phyloP scores from a whole-genome alignment of 23 red algal species.

The Gracilariopsis chorda region DNA sequence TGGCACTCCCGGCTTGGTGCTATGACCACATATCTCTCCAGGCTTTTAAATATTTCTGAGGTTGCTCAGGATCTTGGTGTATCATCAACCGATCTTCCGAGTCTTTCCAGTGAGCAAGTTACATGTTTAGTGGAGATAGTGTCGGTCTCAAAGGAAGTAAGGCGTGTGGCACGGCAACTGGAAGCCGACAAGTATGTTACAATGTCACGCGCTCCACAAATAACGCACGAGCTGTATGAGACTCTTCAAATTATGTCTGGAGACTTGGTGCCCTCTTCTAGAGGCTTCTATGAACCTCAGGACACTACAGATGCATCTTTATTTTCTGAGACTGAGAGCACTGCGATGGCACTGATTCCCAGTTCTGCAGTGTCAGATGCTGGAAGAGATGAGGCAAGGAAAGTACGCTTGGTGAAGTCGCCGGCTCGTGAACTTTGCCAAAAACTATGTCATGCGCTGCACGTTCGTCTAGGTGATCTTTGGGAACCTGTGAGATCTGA shows the following conservation, averaged over 20 bases:
- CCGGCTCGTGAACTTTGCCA: no score
- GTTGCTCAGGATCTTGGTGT: background rate
- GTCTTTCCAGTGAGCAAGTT: background rate
- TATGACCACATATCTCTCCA: background rate
- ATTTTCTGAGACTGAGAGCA: background rate
- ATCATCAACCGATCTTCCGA: background rate
- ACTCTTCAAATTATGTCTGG: background rate
- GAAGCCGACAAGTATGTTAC: background rate
- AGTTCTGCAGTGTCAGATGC: no score
- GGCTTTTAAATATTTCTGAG: background rate
- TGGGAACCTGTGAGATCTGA: no score
- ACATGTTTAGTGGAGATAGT: background rate
- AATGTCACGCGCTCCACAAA: background rate
- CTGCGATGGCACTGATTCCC: no score
- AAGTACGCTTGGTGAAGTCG: no score
- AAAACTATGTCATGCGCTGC: no score
- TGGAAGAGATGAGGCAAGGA: no score
- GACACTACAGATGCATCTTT: background rate
- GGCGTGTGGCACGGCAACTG: background rate
- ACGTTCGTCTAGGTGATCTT: no score
- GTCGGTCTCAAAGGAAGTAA: background rate
- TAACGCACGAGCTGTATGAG: background rate
- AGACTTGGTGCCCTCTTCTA: background rate
- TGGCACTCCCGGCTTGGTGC: background rate
- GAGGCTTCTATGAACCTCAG: background rate